Base-by-base conservation (phyloP, 2,329 filamentous ascomycete species). In the Trichoderma sp. region DNA sequence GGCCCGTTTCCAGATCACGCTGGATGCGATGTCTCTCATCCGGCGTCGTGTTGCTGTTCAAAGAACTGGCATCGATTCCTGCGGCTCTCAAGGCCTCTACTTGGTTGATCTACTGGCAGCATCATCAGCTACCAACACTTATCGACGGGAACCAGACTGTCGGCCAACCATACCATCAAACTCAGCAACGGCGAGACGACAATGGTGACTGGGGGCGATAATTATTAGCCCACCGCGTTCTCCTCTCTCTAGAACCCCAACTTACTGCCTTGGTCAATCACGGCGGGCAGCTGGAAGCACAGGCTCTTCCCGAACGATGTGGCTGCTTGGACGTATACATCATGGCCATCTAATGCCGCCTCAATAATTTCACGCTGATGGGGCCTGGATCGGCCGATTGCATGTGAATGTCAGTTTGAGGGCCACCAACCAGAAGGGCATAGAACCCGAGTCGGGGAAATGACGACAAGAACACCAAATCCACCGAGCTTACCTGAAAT, bases 261-360 rank as follows among this genome's bases (percentile, higher is more conserved):
- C 89, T 75, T 81, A 93, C 92, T 93, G 71, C 94, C 94, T 77
- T 90, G 88, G 74, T 94, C 91, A 67, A 97, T 89, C 35, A 97
- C 89, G 27, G 94, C 94, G 9, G 94, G 94, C 1, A 97, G 84
- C 77, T 97, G 94, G 76, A 94, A 97, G 80, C 94, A 97, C 64
- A 97, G 79, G 75, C 92, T 96, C 79, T 97, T 97, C 50, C 94
- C 94, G 77, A 97, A 97, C 10, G 90, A 92, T 3, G 92, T 94
- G 65, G 92, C 92, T 56, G 94, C 94, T 79, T 97, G 94, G 1
- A 98, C 86, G 75, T 97, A 97, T 52, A 98, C 91, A 89, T 98
- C 94, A 70, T 94, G 85, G 17, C 92, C 91, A 67, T 91, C 87
- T 9, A 97, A 84, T 3, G 92, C 92, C 8, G 92, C 91, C 68